A percentile compares a stretch with the other conserved stretches of the same genome.
phyloP scores from a whole-genome alignment of 2,329 filamentous ascomycete genomes.

The Rosellinia necatrix region DNA sequence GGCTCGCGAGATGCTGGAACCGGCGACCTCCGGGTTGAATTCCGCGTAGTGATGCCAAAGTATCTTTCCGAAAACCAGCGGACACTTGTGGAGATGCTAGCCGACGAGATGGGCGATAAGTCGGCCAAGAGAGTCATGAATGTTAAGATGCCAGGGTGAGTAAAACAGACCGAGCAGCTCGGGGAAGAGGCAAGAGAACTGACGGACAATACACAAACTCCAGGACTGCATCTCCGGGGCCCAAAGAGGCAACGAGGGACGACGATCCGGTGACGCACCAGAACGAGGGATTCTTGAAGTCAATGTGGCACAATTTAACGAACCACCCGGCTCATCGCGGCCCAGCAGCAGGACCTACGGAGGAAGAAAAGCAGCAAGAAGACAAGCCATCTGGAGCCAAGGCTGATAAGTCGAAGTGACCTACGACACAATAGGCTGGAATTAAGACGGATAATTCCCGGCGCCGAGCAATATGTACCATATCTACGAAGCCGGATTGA shows the following conservation, averaged over 20 bases:
- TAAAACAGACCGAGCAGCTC: slow-evolving; percentile 7
- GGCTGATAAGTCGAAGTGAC: slow-evolving; percentile 29
- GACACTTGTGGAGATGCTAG: slow-evolving; percentile 91
- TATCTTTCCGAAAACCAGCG: slow-evolving; percentile 90
- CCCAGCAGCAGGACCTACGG: slow-evolving; percentile 34
- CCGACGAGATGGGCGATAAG: slow-evolving; percentile 94
- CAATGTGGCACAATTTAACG: slow-evolving; percentile 90
- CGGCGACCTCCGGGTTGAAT: slow-evolving; percentile 91
- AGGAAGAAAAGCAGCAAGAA: slow-evolving; percentile 18
- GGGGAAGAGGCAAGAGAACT: slow-evolving; percentile 12
- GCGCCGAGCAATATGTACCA: slow-evolving; percentile 38
- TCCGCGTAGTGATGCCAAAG: slow-evolving; percentile 94
- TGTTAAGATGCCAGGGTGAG: slow-evolving; percentile 61
- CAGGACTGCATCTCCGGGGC: slow-evolving; percentile 20
- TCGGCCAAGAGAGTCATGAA: slow-evolving; percentile 93
- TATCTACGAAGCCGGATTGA: slow-evolving; percentile 28
- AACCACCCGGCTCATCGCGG: slow-evolving; percentile 66
- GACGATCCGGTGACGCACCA: slow-evolving; percentile 60
- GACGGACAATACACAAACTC: slow-evolving; percentile 25
- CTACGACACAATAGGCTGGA: too few species aligned
- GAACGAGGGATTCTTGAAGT: slow-evolving; percentile 89
- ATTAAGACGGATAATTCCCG: slow-evolving; percentile 35
- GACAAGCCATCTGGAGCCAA: slow-evolving; percentile 27
- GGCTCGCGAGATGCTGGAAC: slow-evolving; percentile 66
- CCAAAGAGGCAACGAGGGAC: slow-evolving; percentile 34